Conservation (phyloP, 495 filamentous ascomycete species). For the Filosporella fistucella region DNA sequence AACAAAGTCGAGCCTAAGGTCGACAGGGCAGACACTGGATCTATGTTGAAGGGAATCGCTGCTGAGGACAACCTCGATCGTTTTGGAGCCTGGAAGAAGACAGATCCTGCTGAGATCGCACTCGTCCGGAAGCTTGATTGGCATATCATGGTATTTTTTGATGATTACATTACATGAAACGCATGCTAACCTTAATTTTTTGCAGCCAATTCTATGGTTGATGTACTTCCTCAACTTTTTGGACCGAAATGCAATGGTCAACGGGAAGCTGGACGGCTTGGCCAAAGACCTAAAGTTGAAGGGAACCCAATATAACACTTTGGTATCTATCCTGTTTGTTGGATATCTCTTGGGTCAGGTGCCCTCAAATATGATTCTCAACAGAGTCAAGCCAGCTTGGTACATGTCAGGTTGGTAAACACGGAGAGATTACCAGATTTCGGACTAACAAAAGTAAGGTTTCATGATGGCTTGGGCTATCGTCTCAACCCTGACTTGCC, state of each 20-base stretch:
- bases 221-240: constrained; percentile 39
- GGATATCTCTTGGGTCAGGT: constrained; percentile 36
- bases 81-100: constrained; percentile 35
- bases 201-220: constrained; percentile 40
- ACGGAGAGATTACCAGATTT: constrained; percentile 1
- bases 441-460: neutral
- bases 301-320: constrained; percentile 61
- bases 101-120: constrained; percentile 36
- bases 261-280: constrained; percentile 59
- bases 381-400: constrained; percentile 31
- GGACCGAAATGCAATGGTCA: constrained; percentile 42
- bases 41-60: no score
- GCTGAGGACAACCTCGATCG: no score
- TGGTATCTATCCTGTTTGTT: constrained; percentile 41
- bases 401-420: constrained; percentile 25
- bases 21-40: no score
- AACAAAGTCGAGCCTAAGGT: constrained; percentile 5
- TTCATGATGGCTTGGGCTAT: constrained; percentile 50
- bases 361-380: constrained; percentile 55
- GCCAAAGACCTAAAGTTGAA: constrained; percentile 56
- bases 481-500: constrained; percentile 48
- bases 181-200: no score
- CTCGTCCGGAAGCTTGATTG: constrained; percentile 44
- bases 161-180: no score
- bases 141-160: constrained; percentile 38